Evolutionary conservation across 2,329 filamentous ascomycete species (phyloP).

Genomic region (Xylariaceae sp.): DNA sequence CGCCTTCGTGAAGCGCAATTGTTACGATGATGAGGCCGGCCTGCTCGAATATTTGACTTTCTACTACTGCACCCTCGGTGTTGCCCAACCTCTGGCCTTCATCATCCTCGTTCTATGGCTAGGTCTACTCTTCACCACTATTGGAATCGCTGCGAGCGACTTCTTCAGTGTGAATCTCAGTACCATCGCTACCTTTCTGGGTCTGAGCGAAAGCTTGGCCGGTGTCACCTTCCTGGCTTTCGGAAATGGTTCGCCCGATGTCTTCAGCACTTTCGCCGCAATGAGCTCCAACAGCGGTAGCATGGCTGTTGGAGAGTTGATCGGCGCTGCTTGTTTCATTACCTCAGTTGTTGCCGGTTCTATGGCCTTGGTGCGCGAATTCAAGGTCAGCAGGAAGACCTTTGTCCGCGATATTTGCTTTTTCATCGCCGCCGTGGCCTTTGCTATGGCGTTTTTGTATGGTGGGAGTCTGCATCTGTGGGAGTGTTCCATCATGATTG

Average conservation of each 20-base stretch:
- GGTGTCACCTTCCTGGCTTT: constrained; percentile 96
- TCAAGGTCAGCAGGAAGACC: constrained; percentile 82
- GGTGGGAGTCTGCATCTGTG: constrained; percentile 81
- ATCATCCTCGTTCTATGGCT: constrained; percentile 76
- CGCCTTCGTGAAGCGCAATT: constrained; percentile 77
- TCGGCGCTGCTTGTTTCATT: constrained; percentile 94
- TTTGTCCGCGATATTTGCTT: constrained; percentile 91
- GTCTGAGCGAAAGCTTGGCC: constrained; percentile 92
- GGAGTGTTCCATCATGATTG: constrained; percentile 90
- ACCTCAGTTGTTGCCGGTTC: constrained; percentile 93
- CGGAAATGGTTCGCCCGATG: constrained; percentile 95
- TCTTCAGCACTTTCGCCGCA: constrained; percentile 97
- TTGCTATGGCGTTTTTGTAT: constrained; percentile 81
- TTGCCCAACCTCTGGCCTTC: constrained; percentile 74
- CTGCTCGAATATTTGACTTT: constrained; percentile 82
- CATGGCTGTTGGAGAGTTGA: constrained; percentile 89
- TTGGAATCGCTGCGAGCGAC: constrained; percentile 95
- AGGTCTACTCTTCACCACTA: constrained; percentile 86
- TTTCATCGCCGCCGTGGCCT: constrained; percentile 81
- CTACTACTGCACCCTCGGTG: constrained; percentile 78
- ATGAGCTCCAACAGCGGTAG: constrained; percentile 98
- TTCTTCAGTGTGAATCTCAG: constrained; percentile 97
- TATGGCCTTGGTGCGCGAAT: constrained; percentile 95
- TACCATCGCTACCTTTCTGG: constrained; percentile 83
- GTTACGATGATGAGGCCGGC: constrained; percentile 83